Evolutionary conservation across 192 early-diverging fungal genomes (phyloP).

Genomic region (Globomyces pollinis-pini): DNA sequence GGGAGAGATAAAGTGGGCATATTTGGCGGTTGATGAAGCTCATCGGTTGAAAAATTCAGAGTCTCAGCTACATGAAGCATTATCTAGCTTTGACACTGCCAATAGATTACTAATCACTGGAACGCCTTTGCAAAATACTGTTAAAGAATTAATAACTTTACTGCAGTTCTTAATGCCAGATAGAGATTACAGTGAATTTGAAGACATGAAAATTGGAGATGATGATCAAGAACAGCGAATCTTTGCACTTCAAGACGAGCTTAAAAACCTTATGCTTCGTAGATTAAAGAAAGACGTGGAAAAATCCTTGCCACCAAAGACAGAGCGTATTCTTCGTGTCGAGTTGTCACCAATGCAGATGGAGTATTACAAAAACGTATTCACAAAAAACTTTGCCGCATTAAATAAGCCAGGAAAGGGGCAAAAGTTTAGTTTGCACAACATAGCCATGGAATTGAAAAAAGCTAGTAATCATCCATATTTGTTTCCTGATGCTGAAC

Average conservation of each 20-base stretch:
- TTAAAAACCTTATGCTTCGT: constrained; percentile 88
- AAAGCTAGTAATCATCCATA: constrained; percentile 97
- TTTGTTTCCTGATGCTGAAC: constrained; percentile 48
- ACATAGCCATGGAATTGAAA: constrained; percentile 94
- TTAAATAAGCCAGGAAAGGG: constrained; percentile 63
- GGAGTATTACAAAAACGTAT: constrained; percentile 91
- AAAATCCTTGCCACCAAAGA: constrained; percentile 90
- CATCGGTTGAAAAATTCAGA: constrained; percentile 94
- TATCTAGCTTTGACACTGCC: constrained; percentile 76
- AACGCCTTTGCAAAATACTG: constrained; percentile 96
- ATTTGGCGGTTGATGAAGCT: constrained; percentile 94
- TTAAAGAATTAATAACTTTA: constrained; percentile 86
- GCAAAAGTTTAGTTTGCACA: constrained; percentile 72
- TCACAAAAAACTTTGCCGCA: constrained; percentile 84
- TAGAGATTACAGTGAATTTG: constrained; percentile 60
- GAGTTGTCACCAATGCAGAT: constrained; percentile 85
- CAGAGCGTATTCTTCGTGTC: constrained; percentile 91
- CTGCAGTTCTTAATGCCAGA: constrained; percentile 92
- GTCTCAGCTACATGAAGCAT: constrained; percentile 88
- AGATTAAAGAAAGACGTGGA: constrained; percentile 98
- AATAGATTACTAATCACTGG: constrained; percentile 96
- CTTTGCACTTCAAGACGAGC: constrained; percentile 66
- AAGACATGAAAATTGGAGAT: constrained; percentile 64
- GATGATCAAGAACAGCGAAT: constrained; percentile 66
- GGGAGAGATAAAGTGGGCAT: constrained; percentile 81